Base-by-base conservation (phyloP, 805 yeast species). In the Metschnikowia continentalis region DNA sequence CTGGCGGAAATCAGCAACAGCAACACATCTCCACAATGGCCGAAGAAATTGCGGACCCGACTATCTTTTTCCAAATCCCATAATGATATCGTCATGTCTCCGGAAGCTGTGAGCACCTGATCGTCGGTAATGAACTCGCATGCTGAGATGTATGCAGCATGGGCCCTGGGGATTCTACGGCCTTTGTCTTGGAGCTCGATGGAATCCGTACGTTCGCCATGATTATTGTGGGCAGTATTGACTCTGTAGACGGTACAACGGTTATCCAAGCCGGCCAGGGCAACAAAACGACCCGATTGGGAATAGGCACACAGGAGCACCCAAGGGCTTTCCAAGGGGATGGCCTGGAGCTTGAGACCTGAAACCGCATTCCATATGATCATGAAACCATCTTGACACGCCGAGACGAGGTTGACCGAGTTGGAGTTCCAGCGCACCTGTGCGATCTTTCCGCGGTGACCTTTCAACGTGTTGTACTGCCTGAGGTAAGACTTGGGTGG, bases 381-480 rank as follows among this genome's bases (percentile, higher is more conserved):
- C 73, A 90, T 73, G 61, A 81, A 86, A 2, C 96, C 96, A 67
- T 91, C 97, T 63, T 88, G 96, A 23, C 92, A 84, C 0, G 89
- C 90, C 46, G 90, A 80, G 7, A 90, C 66, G 2, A 90, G 61
- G 42, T 75, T 76, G 42, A 69, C 66, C n/a, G 87, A 78, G 61
- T 84, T 84, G 0, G 72, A 64, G 48, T 82, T 77, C 95, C 96
- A 88, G 47, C 81, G 73, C 51, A 87, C 71, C 51, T 82, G 81
- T 7, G 84, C 77, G 19, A 90, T 78, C 62, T 90, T 90, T 62
- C 83, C 86, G 56, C 79, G 80, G 63, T 91, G 97, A 1, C 90
- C 90, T 48, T 64, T 70, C 38, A 82, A 65, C 1, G 78, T 70
- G 48, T 64, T 61, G 53, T 68, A 69, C 22, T 70, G 63, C 47